Conservation (phyloP, 78 protist species). For the Monocercomonoides exilis region DNA sequence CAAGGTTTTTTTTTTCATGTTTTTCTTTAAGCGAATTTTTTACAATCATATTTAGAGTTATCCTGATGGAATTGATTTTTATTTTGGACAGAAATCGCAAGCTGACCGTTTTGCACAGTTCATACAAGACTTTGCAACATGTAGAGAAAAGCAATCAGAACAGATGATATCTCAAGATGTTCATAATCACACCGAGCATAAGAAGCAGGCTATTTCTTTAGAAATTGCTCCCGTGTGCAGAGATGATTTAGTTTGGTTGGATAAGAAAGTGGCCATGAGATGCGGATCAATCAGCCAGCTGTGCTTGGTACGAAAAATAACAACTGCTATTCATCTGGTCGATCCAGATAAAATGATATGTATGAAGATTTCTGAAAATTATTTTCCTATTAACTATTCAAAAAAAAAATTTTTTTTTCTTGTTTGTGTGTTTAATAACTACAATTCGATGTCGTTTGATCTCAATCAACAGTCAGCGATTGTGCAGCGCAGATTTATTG, state of each 20-base stretch:
- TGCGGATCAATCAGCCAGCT: slow-evolving; percentile 59
- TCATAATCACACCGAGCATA: slow-evolving; percentile 66
- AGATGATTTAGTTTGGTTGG: slow-evolving; percentile 86
- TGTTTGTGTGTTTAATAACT: not conserved
- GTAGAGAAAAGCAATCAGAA: slow-evolving; percentile 37
- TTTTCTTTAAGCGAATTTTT: slow-evolving; percentile 39
- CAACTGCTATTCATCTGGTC: slow-evolving; percentile 51
- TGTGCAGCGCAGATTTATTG: not conserved
- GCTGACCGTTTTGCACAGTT: slow-evolving; percentile 74
- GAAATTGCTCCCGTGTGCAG: slow-evolving; percentile 90
- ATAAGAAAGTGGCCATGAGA: slow-evolving; percentile 37
- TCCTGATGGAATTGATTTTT: slow-evolving; percentile 1
- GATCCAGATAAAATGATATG: slow-evolving; percentile 75
- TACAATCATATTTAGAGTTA: not conserved
- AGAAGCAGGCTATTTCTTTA: slow-evolving; percentile 70
- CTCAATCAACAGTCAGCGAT: not conserved
- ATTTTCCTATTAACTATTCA: not conserved
- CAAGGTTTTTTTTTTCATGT: slow-evolving; percentile 72
- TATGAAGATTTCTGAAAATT: not conserved
- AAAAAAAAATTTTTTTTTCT: not conserved
- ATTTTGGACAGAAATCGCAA: slow-evolving; percentile 26
- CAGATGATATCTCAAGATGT: slow-evolving; percentile 73
- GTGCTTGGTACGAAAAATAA: slow-evolving; percentile 49
- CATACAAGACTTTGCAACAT: slow-evolving; percentile 37
- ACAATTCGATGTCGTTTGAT: too few species aligned